Evolutionary conservation across 257 asterid genomes (phyloP).

Genomic region (Petunia secreta): DNA sequence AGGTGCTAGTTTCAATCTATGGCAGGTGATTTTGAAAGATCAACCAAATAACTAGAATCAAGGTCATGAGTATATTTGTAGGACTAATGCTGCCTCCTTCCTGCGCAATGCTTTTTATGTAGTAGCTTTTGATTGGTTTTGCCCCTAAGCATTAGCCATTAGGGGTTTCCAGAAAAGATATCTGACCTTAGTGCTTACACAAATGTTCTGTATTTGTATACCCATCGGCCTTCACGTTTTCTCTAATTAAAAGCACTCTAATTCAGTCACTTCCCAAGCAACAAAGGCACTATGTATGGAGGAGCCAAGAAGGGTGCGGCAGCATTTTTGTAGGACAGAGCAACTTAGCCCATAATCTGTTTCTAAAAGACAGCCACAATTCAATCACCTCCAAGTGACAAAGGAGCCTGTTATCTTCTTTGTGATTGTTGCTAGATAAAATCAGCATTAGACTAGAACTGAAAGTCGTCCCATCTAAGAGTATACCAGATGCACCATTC

Average conservation of each 20-base stretch:
- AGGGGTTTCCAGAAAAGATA: not conserved
- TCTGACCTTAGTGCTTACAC: not conserved
- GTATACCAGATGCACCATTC: not conserved
- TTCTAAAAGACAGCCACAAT: constrained; percentile 12
- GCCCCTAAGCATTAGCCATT: not conserved
- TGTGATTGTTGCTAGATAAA: not conserved
- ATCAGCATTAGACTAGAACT: not conserved
- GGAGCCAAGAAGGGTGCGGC: too few species aligned
- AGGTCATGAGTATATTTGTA: not conserved
- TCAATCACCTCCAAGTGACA: not conserved
- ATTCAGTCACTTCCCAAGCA: too few species aligned
- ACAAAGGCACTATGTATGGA: too few species aligned
- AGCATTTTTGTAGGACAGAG: too few species aligned
- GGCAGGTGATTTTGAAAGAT: not conserved
- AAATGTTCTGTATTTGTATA: not conserved
- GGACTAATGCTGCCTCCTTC: not conserved
- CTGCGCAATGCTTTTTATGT: not conserved
- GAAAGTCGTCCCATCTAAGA: not conserved
- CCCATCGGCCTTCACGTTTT: not conserved
- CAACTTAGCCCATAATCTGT: not conserved
- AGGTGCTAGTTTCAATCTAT: not conserved
- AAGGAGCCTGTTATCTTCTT: not conserved
- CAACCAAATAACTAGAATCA: not conserved
- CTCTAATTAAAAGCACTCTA: not conserved
- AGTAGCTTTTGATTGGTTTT: not conserved